Percentiles rank a stretch among this genome's conserved stretches.
These are phyloP conservation scores for Stagonosporopsis rhizophila DNA, from an alignment of 2,329 filamentous ascomycete genomes.

Conservation along the genomic window DNA sequence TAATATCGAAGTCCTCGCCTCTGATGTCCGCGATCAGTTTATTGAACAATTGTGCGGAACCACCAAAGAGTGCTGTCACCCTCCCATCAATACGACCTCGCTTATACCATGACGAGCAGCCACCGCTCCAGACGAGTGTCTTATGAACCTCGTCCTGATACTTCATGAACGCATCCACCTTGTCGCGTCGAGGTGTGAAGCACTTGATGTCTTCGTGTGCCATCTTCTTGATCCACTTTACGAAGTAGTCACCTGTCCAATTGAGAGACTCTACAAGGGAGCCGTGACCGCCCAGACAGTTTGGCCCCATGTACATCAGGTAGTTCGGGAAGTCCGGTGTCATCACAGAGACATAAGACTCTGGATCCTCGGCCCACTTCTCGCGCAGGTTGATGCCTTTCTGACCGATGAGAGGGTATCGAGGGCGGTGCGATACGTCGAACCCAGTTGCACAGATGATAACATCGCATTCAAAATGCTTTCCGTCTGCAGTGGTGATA, in stretches of 20 bases:
- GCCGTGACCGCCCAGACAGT: slow-evolving; percentile 29
- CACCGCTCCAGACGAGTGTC: slow-evolving; percentile 29
- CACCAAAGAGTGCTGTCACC: slow-evolving; percentile 28
- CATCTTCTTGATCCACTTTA: slow-evolving; percentile 35
- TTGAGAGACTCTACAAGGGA: slow-evolving; percentile 28
- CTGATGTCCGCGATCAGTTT: slow-evolving; percentile 46
- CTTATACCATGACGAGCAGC: slow-evolving; percentile 29
- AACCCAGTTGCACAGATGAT: slow-evolving; percentile 51
- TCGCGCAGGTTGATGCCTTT: slow-evolving; percentile 49
- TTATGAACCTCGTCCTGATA: slow-evolving; percentile 30
- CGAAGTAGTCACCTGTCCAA: slow-evolving; percentile 31
- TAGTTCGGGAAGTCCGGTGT: slow-evolving; percentile 21
- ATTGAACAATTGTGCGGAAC: slow-evolving; percentile 28
- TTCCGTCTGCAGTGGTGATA: slow-evolving; percentile 52
- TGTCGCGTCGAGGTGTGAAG: slow-evolving; percentile 22
- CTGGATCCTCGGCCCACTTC: slow-evolving; percentile 49
- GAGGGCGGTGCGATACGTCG: slow-evolving; percentile 52
- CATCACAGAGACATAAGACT: slow-evolving; percentile 50
- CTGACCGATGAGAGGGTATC: slow-evolving; percentile 52
- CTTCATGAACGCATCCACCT: slow-evolving; percentile 25
- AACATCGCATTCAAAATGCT: slow-evolving; percentile 50
- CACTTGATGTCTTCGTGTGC: slow-evolving; percentile 29
- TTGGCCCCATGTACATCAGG: slow-evolving; percentile 33
- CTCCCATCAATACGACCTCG: slow-evolving; percentile 25
- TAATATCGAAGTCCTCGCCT: slow-evolving; percentile 58